Evolutionary conservation across 805 yeast species (phyloP), one percentile per base, ranked within the genome.

Genomic region (Yarrowia yakushimensis): DNA sequence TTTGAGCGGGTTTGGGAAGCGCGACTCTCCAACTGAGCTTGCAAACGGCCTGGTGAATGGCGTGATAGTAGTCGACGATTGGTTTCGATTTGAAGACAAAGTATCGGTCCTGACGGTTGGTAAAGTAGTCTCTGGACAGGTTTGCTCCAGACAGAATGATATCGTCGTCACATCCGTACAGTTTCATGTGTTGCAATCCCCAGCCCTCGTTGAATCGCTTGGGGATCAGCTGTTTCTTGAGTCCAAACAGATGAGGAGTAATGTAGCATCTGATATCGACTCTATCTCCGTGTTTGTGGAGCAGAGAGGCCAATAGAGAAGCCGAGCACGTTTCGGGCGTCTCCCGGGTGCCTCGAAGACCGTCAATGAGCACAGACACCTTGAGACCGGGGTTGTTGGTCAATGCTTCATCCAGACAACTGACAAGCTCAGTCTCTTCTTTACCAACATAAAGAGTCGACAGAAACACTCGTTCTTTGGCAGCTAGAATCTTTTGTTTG

Each of bases 161-260:
- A 70, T 92, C 97, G 69, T 90, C 84, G 72, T 94, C 99, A 69
- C 92, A 85, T 1, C 99, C 99, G 72, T 94, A 94, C 28, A 94
- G 81, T 72, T 94, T 94, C 98, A 94, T 94, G 71, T 94, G 99
- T 73, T 94, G 99, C 59, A 94, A 79, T 0, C 99, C 99, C 68
- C 82, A 79, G 3, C 96, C 92, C 75, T 94, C 99, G 73, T 92
- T 91, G 66, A 93, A 79, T 66, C 99, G 80, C 64, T 82, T 86
- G 0, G 99, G 99, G 2, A 90, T 79, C 45, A 88, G 48, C 9
- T 75, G 67, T 69, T 85, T 85, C 63, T 82, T 81, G 64, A 89
- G 70, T 0, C 96, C 96, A 39, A 81, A 76, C 67, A 89, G 79
- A 66, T 86, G 86, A 0, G 99, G 99, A 0, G 99, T 93, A 68